phyloP scores from a whole-genome alignment of 2,329 filamentous ascomycete genomes.

The Exophiala dermatitidis region DNA sequence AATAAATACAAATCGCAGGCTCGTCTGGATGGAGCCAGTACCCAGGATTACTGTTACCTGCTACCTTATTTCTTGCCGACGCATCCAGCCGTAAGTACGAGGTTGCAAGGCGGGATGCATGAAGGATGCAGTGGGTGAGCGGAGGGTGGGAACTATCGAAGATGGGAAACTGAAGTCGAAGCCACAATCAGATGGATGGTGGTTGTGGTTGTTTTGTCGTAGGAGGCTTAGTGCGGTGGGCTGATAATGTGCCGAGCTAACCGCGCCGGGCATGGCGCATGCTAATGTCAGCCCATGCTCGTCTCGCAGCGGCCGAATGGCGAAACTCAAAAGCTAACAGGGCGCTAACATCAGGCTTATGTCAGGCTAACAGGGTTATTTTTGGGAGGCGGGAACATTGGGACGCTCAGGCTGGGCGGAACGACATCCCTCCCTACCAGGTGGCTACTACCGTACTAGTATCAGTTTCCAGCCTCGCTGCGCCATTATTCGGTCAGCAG shows the following conservation, averaged over 20 bases:
- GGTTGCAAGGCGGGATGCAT: slow-evolving; percentile 8
- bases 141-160: not conserved
- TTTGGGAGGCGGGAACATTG: slow-evolving; percentile 2
- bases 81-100: slow-evolving; percentile 10
- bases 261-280: not conserved
- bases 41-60: not conserved
- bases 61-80: not conserved
- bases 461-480: not conserved
- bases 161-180: not conserved
- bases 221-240: not conserved
- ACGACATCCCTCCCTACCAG: not conserved
- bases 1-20: not conserved
- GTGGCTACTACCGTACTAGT: not conserved
- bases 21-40: not conserved
- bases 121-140: not conserved
- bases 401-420: not conserved
- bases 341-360: not conserved
- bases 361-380: slow-evolving; percentile 3
- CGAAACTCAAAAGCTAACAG: not conserved
- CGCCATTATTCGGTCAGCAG: not conserved
- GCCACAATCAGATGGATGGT: no score
- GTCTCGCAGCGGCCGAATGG: no score
- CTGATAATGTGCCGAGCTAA: not conserved
- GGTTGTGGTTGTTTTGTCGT: not conserved
- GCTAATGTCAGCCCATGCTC: not conserved